Evolutionary conservation across 495 filamentous ascomycete genomes (phyloP).

Genomic region (Viridothelium virens): DNA sequence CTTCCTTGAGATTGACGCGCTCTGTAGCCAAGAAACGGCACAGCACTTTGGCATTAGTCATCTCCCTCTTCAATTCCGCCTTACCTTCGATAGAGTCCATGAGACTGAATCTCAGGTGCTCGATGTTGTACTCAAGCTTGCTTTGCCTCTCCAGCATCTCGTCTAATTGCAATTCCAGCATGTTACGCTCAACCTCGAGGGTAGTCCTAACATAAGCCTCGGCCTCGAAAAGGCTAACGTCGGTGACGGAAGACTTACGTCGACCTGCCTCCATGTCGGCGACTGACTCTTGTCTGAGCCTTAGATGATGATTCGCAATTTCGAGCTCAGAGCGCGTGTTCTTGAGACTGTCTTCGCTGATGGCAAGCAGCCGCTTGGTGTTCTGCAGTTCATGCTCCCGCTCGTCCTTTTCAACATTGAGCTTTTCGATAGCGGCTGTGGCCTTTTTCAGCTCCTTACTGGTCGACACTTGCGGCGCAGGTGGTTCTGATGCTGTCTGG

Average conservation of each 20-base stretch:
- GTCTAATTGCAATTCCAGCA: neutral
- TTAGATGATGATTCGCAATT: constrained; percentile 5
- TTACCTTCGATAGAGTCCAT: neutral
- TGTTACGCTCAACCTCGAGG: neutral
- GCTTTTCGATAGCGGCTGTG: neutral
- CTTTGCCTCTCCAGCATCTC: neutral
- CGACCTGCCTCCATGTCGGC: neutral
- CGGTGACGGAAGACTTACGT: neutral
- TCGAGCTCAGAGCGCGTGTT: neutral
- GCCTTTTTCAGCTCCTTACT: neutral
- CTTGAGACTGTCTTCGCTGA: neutral
- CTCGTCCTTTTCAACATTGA: neutral
- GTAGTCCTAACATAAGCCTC: neutral
- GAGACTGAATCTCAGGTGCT: neutral
- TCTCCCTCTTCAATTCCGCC: neutral
- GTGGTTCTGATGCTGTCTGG: neutral
- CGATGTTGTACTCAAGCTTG: neutral
- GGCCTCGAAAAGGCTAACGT: neutral
- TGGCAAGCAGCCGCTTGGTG: neutral
- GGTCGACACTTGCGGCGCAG: neutral
- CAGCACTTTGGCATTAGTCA: neutral
- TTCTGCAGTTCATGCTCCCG: neutral
- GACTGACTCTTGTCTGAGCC: neutral
- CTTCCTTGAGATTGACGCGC: neutral
- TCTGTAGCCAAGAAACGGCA: neutral